Evolutionary conservation across 78 protist genomes (phyloP).

Genomic region (Mastigamoeba balamuthi): DNA sequence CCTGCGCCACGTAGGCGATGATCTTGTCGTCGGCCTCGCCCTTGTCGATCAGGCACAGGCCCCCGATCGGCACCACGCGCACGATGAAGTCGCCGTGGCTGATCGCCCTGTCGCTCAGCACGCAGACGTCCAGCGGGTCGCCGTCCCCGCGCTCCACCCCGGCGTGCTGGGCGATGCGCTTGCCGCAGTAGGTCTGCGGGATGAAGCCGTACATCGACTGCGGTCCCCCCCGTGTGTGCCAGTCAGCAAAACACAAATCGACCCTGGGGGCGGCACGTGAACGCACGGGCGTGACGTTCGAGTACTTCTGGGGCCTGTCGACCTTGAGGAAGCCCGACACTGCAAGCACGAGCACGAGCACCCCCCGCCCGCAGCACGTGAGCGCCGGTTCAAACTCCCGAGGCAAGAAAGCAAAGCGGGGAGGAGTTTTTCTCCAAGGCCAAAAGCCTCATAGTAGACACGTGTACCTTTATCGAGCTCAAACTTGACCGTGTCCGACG

Average conservation of each 20-base stretch:
- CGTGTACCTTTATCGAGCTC: not conserved
- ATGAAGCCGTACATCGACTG: not conserved
- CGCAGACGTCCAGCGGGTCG: not conserved
- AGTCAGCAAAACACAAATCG: too few species aligned
- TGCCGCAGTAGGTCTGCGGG: not conserved
- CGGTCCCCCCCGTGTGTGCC: too few species aligned
- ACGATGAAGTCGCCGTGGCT: not conserved
- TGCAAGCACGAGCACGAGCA: too few species aligned
- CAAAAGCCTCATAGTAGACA: too few species aligned
- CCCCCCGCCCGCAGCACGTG: too few species aligned
- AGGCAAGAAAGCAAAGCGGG: too few species aligned
- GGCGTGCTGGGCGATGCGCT: not conserved
- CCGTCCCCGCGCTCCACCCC: not conserved
- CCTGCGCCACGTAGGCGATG: not conserved
- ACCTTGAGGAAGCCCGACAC: not conserved
- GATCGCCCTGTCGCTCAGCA: not conserved
- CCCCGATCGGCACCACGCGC: not conserved
- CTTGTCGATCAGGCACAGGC: not conserved
- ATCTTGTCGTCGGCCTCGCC: conserved; percentile 8
- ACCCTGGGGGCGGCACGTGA: too few species aligned
- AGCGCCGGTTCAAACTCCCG: too few species aligned
- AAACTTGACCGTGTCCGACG: not conserved
- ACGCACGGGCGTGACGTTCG: not conserved
- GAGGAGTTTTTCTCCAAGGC: too few species aligned
- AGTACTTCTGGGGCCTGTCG: not conserved